Evolutionary conservation across 177 flowering plant genomes (phyloP), one percentile per base, ranked within the genome.

Genomic region (Vitis hybrid): DNA sequence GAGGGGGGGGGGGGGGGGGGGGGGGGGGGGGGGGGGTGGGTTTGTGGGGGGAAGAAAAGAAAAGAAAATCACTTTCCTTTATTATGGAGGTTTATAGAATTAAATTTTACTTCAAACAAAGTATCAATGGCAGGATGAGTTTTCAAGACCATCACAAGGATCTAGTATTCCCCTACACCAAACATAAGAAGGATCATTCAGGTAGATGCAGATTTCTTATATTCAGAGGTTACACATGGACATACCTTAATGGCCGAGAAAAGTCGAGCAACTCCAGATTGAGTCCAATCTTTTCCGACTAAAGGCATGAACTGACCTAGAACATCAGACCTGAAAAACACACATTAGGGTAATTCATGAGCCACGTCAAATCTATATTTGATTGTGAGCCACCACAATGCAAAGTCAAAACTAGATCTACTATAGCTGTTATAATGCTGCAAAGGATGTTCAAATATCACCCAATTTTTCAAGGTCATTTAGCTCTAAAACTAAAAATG

Each of bases 271-370:
- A 95, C 97, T 27, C 99, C 99, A 80, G 89, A 89, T 67, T 95
- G 99, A 8, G 94, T 77, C 99, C 99, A 95, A 73, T 95, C 99
- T 79, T 81, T 95, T 64, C 98, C 99, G 73, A 95, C 97, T 74
- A 95, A 82, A 70, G 99, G 99, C 99, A 95, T 95, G 79, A 95
- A 89, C 69, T 95, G 99, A 35, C 99, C 99, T 50, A 95, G 85
- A 74, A 95, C 99, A 84, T 95, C 99, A 60, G 99, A 95, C 83
- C 98, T 95, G 81, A 71, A 77, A 78, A 51, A 60, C 6, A 74
- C 52, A 65, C 27, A 72, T 61, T 32, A 56, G 68, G 18, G 56
- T 35, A 62, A 52, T 21, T 14, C 21, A 67, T 30, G 40, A 18
- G 21, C 27, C 51, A 56, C 1, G 32, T 15, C 48, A 40, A 1